Conservation (phyloP, 148 eudicot species). For the Fallopia convolvulus region DNA sequence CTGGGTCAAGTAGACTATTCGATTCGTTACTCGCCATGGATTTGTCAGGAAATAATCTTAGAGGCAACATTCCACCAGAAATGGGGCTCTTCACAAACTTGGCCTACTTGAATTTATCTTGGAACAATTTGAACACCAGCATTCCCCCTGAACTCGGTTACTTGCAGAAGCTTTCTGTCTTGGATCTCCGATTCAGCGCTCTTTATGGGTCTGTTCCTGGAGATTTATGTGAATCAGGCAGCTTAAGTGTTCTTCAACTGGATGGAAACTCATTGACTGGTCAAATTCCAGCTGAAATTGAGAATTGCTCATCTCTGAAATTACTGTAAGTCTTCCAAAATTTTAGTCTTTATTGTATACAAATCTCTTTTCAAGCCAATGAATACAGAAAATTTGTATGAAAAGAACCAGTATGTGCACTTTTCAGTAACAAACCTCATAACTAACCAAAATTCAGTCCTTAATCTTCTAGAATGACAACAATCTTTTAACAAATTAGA, state of each 20-base stretch:
- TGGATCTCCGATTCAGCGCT: constrained; percentile 59
- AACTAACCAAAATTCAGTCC: too few species aligned
- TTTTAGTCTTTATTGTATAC: too few species aligned
- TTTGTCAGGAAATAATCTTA: constrained; percentile 59
- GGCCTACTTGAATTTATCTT: constrained; percentile 73
- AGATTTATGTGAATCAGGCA: constrained; percentile 69
- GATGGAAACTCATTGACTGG: constrained; percentile 80
- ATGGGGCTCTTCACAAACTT: constrained; percentile 67
- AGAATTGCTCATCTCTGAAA: constrained; percentile 77
- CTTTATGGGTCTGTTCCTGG: constrained; percentile 64
- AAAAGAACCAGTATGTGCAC: too few species aligned
- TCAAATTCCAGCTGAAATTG: constrained; percentile 63
- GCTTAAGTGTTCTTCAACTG: constrained; percentile 68
- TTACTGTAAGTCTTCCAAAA: constrained; percentile 88
- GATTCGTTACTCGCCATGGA: constrained; percentile 60
- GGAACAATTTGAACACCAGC: constrained; percentile 62
- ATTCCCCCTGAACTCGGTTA: constrained; percentile 76
- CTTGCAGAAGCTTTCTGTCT: constrained; percentile 54
- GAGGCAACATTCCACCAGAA: constrained; percentile 71
- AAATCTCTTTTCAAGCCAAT: too few species aligned
- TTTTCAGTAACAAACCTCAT: too few species aligned
- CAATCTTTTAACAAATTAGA: too few species aligned
- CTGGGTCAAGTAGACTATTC: constrained; percentile 42
- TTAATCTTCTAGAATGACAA: too few species aligned
- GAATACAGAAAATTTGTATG: too few species aligned